These are phyloP conservation scores for Geosmithia morbida DNA, from an alignment of 2,329 filamentous ascomycete genomes.

Conservation along the genomic window DNA sequence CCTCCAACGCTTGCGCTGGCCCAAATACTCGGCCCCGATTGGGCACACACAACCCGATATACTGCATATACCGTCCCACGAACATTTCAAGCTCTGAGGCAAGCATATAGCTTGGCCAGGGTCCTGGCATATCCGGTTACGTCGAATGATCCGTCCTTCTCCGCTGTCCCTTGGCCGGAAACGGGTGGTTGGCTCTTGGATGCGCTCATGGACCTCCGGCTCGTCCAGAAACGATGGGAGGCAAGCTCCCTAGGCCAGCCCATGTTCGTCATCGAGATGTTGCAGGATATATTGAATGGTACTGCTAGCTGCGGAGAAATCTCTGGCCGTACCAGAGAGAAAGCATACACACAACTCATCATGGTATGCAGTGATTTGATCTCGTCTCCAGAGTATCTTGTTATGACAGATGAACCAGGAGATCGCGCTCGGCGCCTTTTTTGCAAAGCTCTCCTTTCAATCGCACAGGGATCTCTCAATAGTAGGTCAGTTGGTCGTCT, in stretches of 20 bases:
- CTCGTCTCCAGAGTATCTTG: conserved; percentile 14
- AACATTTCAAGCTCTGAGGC: conserved; percentile 28
- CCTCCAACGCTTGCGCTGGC: conserved; percentile 23
- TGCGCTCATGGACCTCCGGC: conserved; percentile 25
- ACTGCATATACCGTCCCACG: conserved; percentile 24
- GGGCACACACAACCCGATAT: conserved; percentile 9
- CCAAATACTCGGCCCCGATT: conserved; percentile 15
- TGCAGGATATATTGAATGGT: conserved; percentile 16
- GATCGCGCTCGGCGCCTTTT: conserved; percentile 16
- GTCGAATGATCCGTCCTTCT: conserved; percentile 16
- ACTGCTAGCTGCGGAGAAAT: neutral
- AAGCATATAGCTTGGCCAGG: conserved; percentile 27
- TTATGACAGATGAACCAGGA: conserved; percentile 11
- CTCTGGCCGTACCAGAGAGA: conserved; percentile 11
- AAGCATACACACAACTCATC: conserved; percentile 22
- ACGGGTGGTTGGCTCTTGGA: conserved; percentile 35
- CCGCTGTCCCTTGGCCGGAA: conserved; percentile 20
- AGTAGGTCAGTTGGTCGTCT: conserved; percentile 21
- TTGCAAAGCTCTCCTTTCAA: conserved; percentile 20
- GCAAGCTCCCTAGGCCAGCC: conserved; percentile 13
- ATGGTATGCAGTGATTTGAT: conserved; percentile 27
- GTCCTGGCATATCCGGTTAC: conserved; percentile 26
- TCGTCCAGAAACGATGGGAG: conserved; percentile 22
- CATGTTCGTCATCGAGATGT: conserved; percentile 19
- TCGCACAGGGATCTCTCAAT: conserved; percentile 19